Evolutionary conservation across 371 early-diverging fungal species (phyloP), one percentile per base, ranked within the genome.

Genomic region (Polyrhizophydium stewartii): DNA sequence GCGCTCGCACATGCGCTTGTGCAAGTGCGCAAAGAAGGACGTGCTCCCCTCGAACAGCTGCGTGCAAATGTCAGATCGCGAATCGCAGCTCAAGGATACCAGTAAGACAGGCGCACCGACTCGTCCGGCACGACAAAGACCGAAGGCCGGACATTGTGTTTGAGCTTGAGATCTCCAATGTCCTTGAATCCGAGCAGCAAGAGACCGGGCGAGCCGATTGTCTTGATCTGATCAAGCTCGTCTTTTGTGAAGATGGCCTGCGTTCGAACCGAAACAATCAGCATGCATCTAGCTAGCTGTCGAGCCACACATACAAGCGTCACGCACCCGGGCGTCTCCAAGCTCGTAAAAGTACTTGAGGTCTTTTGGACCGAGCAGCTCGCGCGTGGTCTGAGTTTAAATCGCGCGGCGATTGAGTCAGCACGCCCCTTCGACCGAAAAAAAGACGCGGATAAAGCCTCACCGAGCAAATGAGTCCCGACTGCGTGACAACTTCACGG

Each of bases 91-190:
- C 32, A 58, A 56, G 3, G 35, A 41, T 13, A 10, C 21, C 9
- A 9, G 35, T 3, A 3, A 13, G 35, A 3, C 3, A 7, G 35
- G 35, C 35, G 16, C 73, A 85, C 88, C 50, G 49, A 62, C 64
- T 92, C 90, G 64, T 91, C 89, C 0, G 92, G 91, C 66, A 85
- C 85, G 46, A 92, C 72, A 71, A 91, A 90, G 53, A 77, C 68
- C 12, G 87, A 69, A 66, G 87, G 87, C 21, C 58, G 59, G 43
- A 91, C 63, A 56, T 88, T 87, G 63, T 84, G 73, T 50, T 87
- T 64, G 50, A 67, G 59, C 46, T 73, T 71, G 12, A 84, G 64
- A 0, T 58, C 63, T 27, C 28, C 38, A 24, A 35, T 63, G 9
- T 75, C 71, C 59, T 84, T 85, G 69, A 89, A 90, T 19, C 90